Percentiles rank a stretch among this genome's conserved stretches.
phyloP scores from a whole-genome alignment of 1,284 basidiomycete genomes.

The Rhizoctonia solani region DNA sequence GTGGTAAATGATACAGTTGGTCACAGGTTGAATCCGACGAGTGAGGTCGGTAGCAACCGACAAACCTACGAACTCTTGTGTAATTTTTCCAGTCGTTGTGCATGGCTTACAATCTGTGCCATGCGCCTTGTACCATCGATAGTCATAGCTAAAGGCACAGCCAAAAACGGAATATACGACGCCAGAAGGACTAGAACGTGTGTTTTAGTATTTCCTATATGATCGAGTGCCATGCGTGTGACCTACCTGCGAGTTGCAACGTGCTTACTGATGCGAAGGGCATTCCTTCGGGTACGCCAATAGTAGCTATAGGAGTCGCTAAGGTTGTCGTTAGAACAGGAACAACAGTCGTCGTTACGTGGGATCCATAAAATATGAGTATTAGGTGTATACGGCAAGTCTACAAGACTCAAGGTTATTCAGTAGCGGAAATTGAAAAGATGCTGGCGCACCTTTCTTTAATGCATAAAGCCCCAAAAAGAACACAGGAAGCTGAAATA shows the following conservation, averaged over 20 bases:
- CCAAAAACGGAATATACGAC: slow-evolving; percentile 34
- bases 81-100: not conserved
- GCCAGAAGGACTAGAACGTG: slow-evolving; percentile 15
- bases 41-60: too few species aligned
- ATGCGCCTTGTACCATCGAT: slow-evolving; percentile 28
- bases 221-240: not conserved
- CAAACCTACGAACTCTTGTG: not conserved
- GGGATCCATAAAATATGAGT: slow-evolving; percentile 21
- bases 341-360: slow-evolving; percentile 28
- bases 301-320: slow-evolving; percentile 12
- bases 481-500: slow-evolving; percentile 80
- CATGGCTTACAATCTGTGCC: slow-evolving; percentile 9
- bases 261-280: not conserved
- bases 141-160: slow-evolving; percentile 24
- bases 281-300: not conserved
- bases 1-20: too few species aligned
- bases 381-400: slow-evolving; percentile 15
- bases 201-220: not conserved
- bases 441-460: slow-evolving; percentile 57
- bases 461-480: slow-evolving; percentile 67
- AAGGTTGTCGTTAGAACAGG: slow-evolving; percentile 25
- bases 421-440: not conserved
- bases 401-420: not conserved
- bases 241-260: slow-evolving; percentile 15
- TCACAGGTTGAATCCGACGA: too few species aligned